Evolutionary conservation across 805 yeast genomes (phyloP), one percentile per base, ranked within the genome.

Genomic region (Schwanniomyces occidentalis): DNA sequence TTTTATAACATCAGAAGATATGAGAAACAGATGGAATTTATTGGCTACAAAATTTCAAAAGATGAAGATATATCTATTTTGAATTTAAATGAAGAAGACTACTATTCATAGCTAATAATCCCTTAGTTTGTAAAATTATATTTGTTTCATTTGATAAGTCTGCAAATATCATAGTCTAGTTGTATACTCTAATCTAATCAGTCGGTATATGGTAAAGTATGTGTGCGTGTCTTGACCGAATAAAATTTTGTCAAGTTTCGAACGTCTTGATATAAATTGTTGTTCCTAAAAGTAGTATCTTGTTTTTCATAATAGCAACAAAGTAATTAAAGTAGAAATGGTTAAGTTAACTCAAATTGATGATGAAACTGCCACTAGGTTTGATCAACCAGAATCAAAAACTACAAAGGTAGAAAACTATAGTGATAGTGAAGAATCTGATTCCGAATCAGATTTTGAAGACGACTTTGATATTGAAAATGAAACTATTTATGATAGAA

Each of bases 401-500:
- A 24, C 35, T 8, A 24, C 42, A 28, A 57, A 58, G 45, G 48
- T 58, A 20, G 69, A 69, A 34, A 45, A 44, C 21, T 44, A 36
- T 37, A 41, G 40, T 32, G 65, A 57, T 29, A 59, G 62, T 27
- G 63, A 52, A 22, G 69, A 65, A 17, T 62, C 54, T 22, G 64
- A 57, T 8, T 53, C 59, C 26, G 86, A 78, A 25, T 66, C 74
- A 18, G 85, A 70, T 34, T 57, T 61, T 35, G 82, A 81, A 39
- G 87, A 80, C 43, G 95, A 85, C 49, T 86, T 78, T 46, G 87
- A 85, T 58, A 51, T 71, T 39, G 85, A 80, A 54, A 78, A 82
- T 56, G 99, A 93, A 72, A 82, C 96, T 20, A 47, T 93, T 12
- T 64, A 72, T 41, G 98, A 93, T 52, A 85, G 99, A 76, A 62